Base-by-base conservation (phyloP, 2,329 filamentous ascomycete species). In the Mollisiaceae sp. region DNA sequence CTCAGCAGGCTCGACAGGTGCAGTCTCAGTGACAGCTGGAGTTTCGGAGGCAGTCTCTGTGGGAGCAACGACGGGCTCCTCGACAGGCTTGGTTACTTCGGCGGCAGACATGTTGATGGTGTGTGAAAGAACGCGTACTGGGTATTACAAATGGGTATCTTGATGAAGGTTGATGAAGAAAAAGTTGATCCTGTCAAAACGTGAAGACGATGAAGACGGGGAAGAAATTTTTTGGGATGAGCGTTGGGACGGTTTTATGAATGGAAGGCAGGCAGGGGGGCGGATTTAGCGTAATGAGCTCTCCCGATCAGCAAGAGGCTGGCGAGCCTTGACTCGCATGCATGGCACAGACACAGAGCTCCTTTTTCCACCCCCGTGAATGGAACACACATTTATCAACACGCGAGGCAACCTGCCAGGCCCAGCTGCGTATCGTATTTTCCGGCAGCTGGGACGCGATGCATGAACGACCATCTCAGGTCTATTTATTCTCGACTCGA, bases 51-150 rank as follows among this genome's bases (percentile, higher is more conserved):
- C 75, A 72, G 79, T 76, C 47, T 67, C 67, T 24, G 65, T 67
- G 15, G 70, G 66, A 54, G 50, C 50, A 61, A 64, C 65, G 36
- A 61, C 65, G 15, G 61, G 57, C 61, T 63, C 47, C 50, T 61
- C 59, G 36, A 61, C 50, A 82, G 91, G 88, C 75, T 76, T 77
- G n/a, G 57, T 76, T 57, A 38, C 39, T 35, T 47, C 36, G 59
- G 59, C 56, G 32, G 62, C 32, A 61, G 54, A 67, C 60, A 59
- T 64, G 32, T 45, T 62, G 50, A 59, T 32, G 27, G 9, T 12
- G 57, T 62, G 45, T 35, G 41, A 15, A 9, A 5, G n/a, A 8
- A 35, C 32, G 15, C 35, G 50, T 5, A 59, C 18, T 45, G 38
- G 36, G 47, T 35, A 52, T 54, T 43, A 50, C 24, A 41, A 41